Conservation (phyloP, 768 basidiomycete species). For the Leccinellum luteum region DNA sequence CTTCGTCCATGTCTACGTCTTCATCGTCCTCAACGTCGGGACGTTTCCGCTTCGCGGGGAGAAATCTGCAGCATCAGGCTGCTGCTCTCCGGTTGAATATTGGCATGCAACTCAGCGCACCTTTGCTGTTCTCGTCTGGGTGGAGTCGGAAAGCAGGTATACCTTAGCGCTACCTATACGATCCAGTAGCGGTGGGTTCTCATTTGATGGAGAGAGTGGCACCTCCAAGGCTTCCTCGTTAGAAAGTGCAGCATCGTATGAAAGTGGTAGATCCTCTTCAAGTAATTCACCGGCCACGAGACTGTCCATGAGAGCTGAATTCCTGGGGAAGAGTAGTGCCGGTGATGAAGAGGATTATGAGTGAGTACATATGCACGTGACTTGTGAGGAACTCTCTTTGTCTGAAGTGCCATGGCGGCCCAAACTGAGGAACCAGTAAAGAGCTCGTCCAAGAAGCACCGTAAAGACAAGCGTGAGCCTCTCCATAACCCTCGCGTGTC, state of each 20-base stretch:
- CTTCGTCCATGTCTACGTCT: slow-evolving; percentile 35
- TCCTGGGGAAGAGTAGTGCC: background rate
- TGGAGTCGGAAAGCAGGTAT: slow-evolving; percentile 72
- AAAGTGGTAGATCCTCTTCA: slow-evolving; percentile 37
- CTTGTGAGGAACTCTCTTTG: background rate
- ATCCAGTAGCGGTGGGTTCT: slow-evolving; percentile 42
- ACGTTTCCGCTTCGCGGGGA: slow-evolving; percentile 45
- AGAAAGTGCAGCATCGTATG: slow-evolving; percentile 54
- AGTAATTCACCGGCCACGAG: slow-evolving; percentile 34
- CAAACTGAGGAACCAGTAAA: slow-evolving; percentile 38
- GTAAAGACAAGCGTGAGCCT: slow-evolving; percentile 91
- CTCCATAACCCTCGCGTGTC: background rate
- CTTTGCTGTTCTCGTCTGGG: slow-evolving; percentile 62
- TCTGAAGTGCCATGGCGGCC: slow-evolving; percentile 20
- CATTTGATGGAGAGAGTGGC: slow-evolving; percentile 30
- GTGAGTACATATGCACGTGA: slow-evolving; percentile 16
- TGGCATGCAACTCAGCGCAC: slow-evolving; percentile 55
- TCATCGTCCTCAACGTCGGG: slow-evolving; percentile 38
- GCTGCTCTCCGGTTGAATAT: slow-evolving; percentile 35
- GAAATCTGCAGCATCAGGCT: slow-evolving; percentile 43
- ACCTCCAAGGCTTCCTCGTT: slow-evolving; percentile 51
- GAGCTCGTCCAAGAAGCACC: slow-evolving; percentile 85
- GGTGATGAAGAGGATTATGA: background rate
- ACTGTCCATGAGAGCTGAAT: slow-evolving; percentile 45
- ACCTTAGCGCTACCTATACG: slow-evolving; percentile 74